These are phyloP conservation scores for Solanum chilense DNA, from an alignment of 257 asterid genomes.

Conservation along the genomic window DNA sequence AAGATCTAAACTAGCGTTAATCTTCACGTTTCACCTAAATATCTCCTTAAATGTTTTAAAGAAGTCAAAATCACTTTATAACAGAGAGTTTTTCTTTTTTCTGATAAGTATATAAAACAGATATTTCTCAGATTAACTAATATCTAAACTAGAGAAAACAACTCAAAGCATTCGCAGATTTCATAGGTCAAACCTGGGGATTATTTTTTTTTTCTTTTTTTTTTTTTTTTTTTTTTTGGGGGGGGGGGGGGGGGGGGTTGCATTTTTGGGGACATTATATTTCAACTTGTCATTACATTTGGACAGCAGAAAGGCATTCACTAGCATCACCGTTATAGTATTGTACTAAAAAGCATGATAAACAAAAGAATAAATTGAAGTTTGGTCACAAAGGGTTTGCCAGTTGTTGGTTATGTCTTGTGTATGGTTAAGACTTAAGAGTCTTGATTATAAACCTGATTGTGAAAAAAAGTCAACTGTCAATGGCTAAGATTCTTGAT, in stretches of 20 bases:
- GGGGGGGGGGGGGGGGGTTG: neutral
- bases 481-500: neutral
- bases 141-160: neutral
- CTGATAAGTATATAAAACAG: neutral
- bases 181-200: neutral
- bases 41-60: neutral
- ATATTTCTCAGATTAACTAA: neutral
- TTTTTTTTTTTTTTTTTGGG: too few species aligned
- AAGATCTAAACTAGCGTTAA: neutral
- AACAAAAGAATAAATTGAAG: neutral
- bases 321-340: neutral
- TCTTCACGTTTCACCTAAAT: neutral
- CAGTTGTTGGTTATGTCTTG: neutral
- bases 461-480: neutral
- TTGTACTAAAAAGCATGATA: neutral
- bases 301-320: too few species aligned
- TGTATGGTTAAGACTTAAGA: neutral
- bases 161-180: neutral
- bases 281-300: too few species aligned
- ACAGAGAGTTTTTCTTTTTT: neutral
- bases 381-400: neutral
- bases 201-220: neutral
- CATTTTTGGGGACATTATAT: neutral
- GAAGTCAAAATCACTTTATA: neutral
- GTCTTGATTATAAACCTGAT: neutral